Evolutionary conservation across 805 yeast species (phyloP).

Genomic region (Metschnikowia amazonensis): DNA sequence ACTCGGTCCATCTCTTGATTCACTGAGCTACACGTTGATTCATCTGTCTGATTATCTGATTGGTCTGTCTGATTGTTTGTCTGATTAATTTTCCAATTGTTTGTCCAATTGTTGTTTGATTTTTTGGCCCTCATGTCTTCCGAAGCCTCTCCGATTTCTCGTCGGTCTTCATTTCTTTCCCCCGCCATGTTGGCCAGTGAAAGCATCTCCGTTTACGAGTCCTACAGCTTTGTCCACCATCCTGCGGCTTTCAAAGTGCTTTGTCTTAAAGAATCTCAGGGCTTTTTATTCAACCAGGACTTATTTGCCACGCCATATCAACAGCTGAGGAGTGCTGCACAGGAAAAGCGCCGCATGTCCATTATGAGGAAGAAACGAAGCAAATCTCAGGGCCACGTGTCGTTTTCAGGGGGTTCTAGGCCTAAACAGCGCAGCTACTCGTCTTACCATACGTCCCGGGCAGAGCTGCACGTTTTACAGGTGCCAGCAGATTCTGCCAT

Average conservation of each 20-base stretch:
- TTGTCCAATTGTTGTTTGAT: no score
- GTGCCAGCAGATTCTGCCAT: constrained; percentile 6
- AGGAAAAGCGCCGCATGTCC: constrained; percentile 28
- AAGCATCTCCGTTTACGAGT: constrained; percentile 50
- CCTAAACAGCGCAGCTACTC: constrained; percentile 28
- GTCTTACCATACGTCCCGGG: constrained; percentile 25
- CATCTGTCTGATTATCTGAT: no score
- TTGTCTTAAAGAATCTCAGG: constrained; percentile 61
- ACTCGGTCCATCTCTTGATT: no score
- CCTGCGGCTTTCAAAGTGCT: constrained; percentile 33
- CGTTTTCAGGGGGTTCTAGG: constrained; percentile 1
- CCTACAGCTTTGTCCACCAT: constrained; percentile 30
- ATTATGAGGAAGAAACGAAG: constrained; percentile 10
- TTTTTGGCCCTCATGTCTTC: no score
- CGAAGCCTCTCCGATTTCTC: background rate
- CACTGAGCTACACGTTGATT: no score
- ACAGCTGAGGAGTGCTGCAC: constrained; percentile 42
- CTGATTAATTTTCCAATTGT: no score
- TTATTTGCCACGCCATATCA: constrained; percentile 69
- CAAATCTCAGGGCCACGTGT: constrained; percentile 12
- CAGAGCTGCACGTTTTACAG: background rate
- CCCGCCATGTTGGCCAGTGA: constrained; percentile 56
- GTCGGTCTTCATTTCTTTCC: constrained; percentile 45
- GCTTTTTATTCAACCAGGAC: constrained; percentile 75
- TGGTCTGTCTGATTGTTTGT: no score